Evolutionary conservation across 2,329 filamentous ascomycete genomes (phyloP).

Genomic region (Colletotrichum sp.): DNA sequence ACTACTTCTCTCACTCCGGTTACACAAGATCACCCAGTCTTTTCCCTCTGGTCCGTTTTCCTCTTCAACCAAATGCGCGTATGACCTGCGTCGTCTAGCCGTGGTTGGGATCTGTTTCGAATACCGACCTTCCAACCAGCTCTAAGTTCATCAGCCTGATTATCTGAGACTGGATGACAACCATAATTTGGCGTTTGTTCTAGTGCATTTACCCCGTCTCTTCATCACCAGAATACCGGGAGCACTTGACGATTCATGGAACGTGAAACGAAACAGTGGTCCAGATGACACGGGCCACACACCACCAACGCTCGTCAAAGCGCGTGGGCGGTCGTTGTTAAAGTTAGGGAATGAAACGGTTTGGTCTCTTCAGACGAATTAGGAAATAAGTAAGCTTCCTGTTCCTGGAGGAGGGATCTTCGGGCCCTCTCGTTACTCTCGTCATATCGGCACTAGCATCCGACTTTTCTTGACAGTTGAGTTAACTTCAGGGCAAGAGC

Average conservation of each 20-base stretch:
- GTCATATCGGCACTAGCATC: not conserved
- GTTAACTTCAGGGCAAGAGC: not conserved
- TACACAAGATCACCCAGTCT: not conserved
- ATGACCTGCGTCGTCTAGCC: not conserved
- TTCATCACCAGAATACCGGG: not conserved
- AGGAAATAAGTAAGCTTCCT: not conserved
- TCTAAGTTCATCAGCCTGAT: not conserved
- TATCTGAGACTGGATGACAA: not conserved
- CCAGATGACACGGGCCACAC: not conserved
- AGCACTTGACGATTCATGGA: not conserved
- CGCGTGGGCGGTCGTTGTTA: not conserved
- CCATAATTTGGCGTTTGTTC: not conserved
- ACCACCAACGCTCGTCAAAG: not conserved
- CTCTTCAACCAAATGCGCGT: not conserved
- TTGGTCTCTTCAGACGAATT: not conserved
- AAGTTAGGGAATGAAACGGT: slow-evolving; percentile 8
- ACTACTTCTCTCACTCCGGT: too few relatives aligned
- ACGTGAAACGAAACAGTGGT: slow-evolving; percentile 11
- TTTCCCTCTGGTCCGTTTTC: not conserved
- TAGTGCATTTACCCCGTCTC: not conserved
- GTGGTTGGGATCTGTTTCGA: not conserved
- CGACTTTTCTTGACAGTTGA: not conserved
- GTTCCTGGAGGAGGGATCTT: not conserved
- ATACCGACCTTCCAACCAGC: not conserved
- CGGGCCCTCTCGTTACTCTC: not conserved